A percentile compares a stretch with the other conserved stretches of the same genome.
phyloP scores from a whole-genome alignment of 768 basidiomycete genomes.

The Lyophyllum shimeji region DNA sequence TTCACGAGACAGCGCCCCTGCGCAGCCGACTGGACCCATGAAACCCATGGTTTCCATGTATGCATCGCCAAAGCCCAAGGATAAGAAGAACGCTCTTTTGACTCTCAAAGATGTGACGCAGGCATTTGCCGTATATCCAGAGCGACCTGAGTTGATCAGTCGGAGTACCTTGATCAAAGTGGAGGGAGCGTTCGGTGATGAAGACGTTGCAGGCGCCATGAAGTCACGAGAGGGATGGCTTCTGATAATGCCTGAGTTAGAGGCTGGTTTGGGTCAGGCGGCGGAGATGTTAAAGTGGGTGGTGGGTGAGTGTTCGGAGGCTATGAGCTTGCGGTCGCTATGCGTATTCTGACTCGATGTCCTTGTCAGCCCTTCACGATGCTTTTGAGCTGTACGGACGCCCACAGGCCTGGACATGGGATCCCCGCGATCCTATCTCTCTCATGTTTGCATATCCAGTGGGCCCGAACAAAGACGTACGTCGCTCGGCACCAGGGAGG shows the following conservation, averaged over 20 bases:
- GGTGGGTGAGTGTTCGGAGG: conserved; percentile 55
- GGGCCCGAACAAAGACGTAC: conserved; percentile 78
- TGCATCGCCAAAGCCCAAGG: conserved; percentile 64
- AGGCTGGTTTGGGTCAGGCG: conserved; percentile 58
- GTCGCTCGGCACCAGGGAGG: conserved; percentile 25
- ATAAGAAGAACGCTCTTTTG: conserved; percentile 70
- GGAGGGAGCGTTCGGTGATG: conserved; percentile 81
- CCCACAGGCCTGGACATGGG: conserved; percentile 84
- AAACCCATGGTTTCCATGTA: conserved; percentile 57
- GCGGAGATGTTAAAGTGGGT: conserved; percentile 92
- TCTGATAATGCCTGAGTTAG: conserved; percentile 87
- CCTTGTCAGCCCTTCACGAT: conserved; percentile 69
- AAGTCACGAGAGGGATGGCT: conserved; percentile 80
- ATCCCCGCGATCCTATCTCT: conserved; percentile 76
- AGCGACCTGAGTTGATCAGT: conserved; percentile 88
- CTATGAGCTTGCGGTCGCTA: not conserved
- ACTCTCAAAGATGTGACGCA: conserved; percentile 73
- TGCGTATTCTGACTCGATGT: conserved; percentile 10
- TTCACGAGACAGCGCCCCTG: conserved; percentile 38
- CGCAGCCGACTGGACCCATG: conserved; percentile 24
- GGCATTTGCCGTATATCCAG: conserved; percentile 94
- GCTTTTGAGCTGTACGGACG: conserved; percentile 89
- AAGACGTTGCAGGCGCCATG: conserved; percentile 66
- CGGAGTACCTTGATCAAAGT: conserved; percentile 90
- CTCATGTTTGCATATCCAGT: conserved; percentile 96